Evolutionary conservation across 2,329 filamentous ascomycete genomes (phyloP), one percentile per base, ranked within the genome.

Genomic region (Cytospora leucostoma): DNA sequence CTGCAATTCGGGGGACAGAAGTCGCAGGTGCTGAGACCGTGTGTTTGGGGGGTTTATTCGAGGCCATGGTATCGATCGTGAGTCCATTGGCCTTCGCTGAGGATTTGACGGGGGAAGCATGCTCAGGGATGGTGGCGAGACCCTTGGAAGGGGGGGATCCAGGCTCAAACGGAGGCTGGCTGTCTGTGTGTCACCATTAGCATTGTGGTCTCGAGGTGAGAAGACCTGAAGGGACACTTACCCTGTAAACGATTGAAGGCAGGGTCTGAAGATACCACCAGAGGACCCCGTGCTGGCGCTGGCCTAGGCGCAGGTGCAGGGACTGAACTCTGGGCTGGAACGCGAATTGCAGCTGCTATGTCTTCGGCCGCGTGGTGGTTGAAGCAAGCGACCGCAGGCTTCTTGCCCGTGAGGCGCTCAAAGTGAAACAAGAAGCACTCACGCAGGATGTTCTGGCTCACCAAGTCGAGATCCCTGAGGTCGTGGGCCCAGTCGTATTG

Each of bases 121-220:
- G 53, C 40, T 66, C 64, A n/a, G 61, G 57, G 10, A 66, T 66
- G n/a, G 61, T 64, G 32, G 53, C 38, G 33, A 64, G 60, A 13
- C 32, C 32, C 44, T 62, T 44, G 19, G 8, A 13, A 27, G 59
- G 40, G n/a, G 59, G 37, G 4, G 51, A 12, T 7, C 32, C 51
- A 33, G 21, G 4, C 8, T 47, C 21, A 7, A 56, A 10, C 10
- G 37, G 32, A n/a, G 59, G 35, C 7, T 52, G 15, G 4, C 38
- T 27, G 19, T 38, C 15, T n/a, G 33, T 38, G 6, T 27, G 40
- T 55, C 37, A 12, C n/a, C 19, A 19, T 61, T 50, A 61, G 59
- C 8, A 15, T 55, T n/a, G 7, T n/a, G 35, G n/a, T 32, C 19
- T 15, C 19, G 51, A 5, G 8, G 33, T 11, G 32, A 55, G 7